A percentile compares a stretch with the other conserved stretches of the same genome.
phyloP scores from a whole-genome alignment of 768 basidiomycete genomes.

The Mycena indigotica region DNA sequence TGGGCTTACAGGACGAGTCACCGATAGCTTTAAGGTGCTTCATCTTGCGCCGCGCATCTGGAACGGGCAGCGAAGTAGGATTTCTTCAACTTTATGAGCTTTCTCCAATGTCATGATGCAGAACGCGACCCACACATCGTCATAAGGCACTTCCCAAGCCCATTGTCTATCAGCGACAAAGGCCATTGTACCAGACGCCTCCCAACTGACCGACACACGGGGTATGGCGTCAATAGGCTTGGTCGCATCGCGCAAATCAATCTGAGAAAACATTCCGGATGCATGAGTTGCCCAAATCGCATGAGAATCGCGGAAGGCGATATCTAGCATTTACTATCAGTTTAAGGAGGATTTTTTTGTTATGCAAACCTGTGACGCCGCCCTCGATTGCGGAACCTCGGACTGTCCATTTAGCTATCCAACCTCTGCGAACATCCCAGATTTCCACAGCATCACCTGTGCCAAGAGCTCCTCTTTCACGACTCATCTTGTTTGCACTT shows the following conservation, averaged over 20 bases:
- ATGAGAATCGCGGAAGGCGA: slow-evolving; percentile 70
- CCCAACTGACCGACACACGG: slow-evolving; percentile 67
- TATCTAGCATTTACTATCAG: slow-evolving; percentile 46
- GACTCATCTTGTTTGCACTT: slow-evolving; percentile 15
- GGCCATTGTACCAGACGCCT: slow-evolving; percentile 60
- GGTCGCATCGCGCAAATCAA: slow-evolving; percentile 67
- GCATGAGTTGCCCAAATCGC: slow-evolving; percentile 72
- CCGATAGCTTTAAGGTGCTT: slow-evolving; percentile 57
- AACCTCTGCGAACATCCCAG: slow-evolving; percentile 83
- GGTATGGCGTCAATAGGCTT: slow-evolving; percentile 71
- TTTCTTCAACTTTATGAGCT: slow-evolving; percentile 31
- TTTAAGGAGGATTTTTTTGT: slow-evolving; percentile 1
- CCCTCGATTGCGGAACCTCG: slow-evolving; percentile 67
- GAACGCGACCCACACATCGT: slow-evolving; percentile 64
- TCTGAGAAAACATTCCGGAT: slow-evolving; percentile 77
- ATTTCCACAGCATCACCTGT: slow-evolving; percentile 71
- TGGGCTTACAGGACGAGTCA: slow-evolving; percentile 53
- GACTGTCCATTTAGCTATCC: slow-evolving; percentile 83
- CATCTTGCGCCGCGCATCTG: slow-evolving; percentile 35
- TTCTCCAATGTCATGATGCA: neutral
- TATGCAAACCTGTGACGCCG: slow-evolving; percentile 65
- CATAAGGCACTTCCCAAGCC: slow-evolving; percentile 73
- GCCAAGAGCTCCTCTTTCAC: slow-evolving; percentile 12
- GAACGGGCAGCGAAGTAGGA: slow-evolving; percentile 37
- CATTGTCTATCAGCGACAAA: slow-evolving; percentile 62